These are phyloP conservation scores for Stenogyne calaminthoides DNA, from an alignment of 305 asterid species.

Conservation along the genomic window DNA sequence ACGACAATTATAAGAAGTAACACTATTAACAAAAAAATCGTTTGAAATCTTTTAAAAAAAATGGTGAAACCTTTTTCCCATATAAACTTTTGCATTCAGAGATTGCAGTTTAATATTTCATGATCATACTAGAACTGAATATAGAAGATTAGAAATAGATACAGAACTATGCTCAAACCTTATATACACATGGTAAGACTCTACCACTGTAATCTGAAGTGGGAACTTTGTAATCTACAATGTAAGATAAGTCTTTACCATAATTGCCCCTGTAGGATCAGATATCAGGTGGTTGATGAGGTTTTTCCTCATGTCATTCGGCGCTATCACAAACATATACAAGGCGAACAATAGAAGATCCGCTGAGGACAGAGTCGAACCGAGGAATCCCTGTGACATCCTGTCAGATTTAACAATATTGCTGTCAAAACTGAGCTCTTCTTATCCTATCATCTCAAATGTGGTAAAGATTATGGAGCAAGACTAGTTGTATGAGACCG, in stretches of 20 bases:
- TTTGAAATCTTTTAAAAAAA: no score
- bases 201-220: background rate
- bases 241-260: conserved; percentile 81
- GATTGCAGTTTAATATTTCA: conserved; percentile 1
- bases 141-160: conserved; percentile 15
- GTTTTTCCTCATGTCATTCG: conserved; percentile 85
- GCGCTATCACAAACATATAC: conserved; percentile 90
- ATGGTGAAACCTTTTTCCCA: background rate
- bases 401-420: conserved; percentile 39
- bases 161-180: conserved; percentile 16
- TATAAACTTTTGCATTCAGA: background rate
- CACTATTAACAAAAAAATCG: no score
- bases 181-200: conserved; percentile 25
- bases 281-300: conserved; percentile 86
- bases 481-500: no score
- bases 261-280: conserved; percentile 89
- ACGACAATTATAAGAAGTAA: no score
- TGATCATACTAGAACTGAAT: conserved; percentile 2
- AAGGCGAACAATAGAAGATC: conserved; percentile 86
- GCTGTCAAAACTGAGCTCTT: conserved; percentile 18
- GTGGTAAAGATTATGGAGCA: no score
- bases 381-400: conserved; percentile 99
- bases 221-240: conserved; percentile 33
- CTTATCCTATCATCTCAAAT: no score
- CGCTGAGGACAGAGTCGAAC: conserved; percentile 80